Evolutionary conservation across 148 eudicot species (phyloP).

Genomic region (Rhododendron henanense): DNA sequence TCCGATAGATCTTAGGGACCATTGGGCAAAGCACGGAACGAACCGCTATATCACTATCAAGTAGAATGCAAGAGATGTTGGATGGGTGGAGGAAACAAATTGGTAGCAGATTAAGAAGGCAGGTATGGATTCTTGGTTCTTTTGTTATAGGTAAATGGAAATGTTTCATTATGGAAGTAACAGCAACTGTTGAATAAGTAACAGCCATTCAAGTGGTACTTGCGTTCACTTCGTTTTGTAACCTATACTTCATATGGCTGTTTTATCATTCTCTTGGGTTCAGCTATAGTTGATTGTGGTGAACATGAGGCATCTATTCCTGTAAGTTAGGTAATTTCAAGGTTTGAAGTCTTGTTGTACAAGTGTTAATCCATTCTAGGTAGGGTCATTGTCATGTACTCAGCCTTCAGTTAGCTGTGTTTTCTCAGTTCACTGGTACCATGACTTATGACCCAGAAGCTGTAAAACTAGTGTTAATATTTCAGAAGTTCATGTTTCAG

Average conservation of each 20-base stretch:
- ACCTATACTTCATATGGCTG: background rate
- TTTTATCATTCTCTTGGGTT: background rate
- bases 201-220: background rate
- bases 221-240: background rate
- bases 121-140: conserved; percentile 2
- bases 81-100: background rate
- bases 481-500: background rate
- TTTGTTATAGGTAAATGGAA: background rate
- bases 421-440: background rate
- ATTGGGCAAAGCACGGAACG: conserved; percentile 98
- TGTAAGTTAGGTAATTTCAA: background rate
- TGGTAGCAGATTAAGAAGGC: background rate
- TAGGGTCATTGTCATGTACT: background rate
- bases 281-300: background rate
- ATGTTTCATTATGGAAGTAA: background rate
- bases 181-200: conserved; percentile 2
- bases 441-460: background rate
- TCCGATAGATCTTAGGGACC: conserved; percentile 79
- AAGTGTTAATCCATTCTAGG: background rate
- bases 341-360: background rate
- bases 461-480: background rate
- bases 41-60: conserved; percentile 94
- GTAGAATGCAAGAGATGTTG: conserved; percentile 20
- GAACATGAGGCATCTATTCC: background rate
- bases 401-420: background rate